Percentiles rank a stretch among this genome's conserved stretches.
Evolutionary conservation across 2,329 filamentous ascomycete species (phyloP).

Genomic region (Stromatinia cepivora): DNA sequence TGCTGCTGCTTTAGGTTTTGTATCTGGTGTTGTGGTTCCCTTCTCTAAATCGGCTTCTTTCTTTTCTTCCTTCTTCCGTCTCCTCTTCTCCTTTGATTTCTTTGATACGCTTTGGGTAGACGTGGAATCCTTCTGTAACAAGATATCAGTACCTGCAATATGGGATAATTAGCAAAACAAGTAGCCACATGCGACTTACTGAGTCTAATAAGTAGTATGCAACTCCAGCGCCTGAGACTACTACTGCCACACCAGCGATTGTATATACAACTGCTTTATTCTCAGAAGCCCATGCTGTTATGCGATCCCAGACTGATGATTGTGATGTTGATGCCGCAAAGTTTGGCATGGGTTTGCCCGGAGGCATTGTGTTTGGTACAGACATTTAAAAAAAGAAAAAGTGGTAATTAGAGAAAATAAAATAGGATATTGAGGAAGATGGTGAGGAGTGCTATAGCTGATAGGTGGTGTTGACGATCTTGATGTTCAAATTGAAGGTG

Average conservation of each 20-base stretch:
- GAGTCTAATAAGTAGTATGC: constrained; percentile 81
- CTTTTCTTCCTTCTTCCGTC: constrained; percentile 81
- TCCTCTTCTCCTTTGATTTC: constrained; percentile 82
- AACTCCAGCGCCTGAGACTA: constrained; percentile 86
- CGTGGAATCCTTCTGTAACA: constrained; percentile 34
- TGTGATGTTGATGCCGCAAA: constrained; percentile 40
- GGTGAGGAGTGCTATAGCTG: constrained; percentile 29
- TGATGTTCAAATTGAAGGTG: constrained; percentile 23
- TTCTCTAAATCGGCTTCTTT: constrained; percentile 70
- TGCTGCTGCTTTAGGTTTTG: constrained; percentile 52
- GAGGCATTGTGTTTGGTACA: constrained; percentile 34
- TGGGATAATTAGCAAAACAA: constrained; percentile 1
- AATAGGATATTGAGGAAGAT: constrained; percentile 27
- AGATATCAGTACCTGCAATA: constrained; percentile 27
- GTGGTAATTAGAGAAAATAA: constrained; percentile 32
- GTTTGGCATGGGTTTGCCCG: constrained; percentile 35
- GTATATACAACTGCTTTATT: constrained; percentile 96
- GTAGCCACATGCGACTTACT: constrained; percentile 46
- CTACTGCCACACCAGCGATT: constrained; percentile 88
- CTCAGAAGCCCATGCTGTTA: constrained; percentile 89
- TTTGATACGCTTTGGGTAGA: constrained; percentile 50
- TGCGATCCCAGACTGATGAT: constrained; percentile 68
- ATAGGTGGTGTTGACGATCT: constrained; percentile 28
- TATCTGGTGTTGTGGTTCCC: constrained; percentile 48
- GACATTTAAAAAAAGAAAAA: constrained; percentile 35